These are phyloP conservation scores for Brassica incana DNA, from an alignment of 345 rosid species.

Conservation along the genomic window DNA sequence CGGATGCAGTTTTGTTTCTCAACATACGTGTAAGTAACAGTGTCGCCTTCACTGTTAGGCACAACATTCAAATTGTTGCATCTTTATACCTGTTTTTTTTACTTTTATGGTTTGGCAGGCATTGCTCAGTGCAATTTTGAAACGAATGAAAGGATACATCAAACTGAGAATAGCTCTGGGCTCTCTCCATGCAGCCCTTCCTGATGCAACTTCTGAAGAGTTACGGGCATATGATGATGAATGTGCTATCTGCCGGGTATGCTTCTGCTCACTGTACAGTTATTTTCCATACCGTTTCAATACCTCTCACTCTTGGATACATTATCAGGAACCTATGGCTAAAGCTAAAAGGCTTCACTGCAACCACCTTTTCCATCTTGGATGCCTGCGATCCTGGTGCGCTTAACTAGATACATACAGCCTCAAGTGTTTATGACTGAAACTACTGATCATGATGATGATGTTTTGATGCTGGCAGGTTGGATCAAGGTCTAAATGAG, in stretches of 20 bases:
- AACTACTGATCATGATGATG: slow-evolving; percentile 34
- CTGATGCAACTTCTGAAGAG: slow-evolving; percentile 95
- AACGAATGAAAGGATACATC: slow-evolving; percentile 82
- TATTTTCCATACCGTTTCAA: slow-evolving; percentile 21
- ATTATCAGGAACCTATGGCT: slow-evolving; percentile 96
- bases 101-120: slow-evolving; percentile 56
- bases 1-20: slow-evolving; percentile 82
- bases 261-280: slow-evolving; percentile 17
- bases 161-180: slow-evolving; percentile 83
- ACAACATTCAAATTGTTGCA: slow-evolving; percentile 9
- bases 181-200: slow-evolving; percentile 96
- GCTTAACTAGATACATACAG: slow-evolving; percentile 23
- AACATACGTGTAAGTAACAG: slow-evolving; percentile 74
- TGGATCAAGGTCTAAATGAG: slow-evolving; percentile 97
- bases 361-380: slow-evolving; percentile 93
- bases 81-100: slow-evolving; percentile 11
- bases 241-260: slow-evolving; percentile 99
- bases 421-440: slow-evolving; percentile 9
- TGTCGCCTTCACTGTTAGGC: slow-evolving; percentile 3
- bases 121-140: slow-evolving; percentile 82
- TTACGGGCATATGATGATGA: slow-evolving; percentile 87
- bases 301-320: slow-evolving; percentile 31
- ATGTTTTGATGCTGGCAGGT: slow-evolving; percentile 58
- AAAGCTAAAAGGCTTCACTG: slow-evolving; percentile 93
- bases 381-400: slow-evolving; percentile 98